Percentiles rank a stretch among this genome's conserved stretches.
phyloP scores from a whole-genome alignment of 2,329 filamentous ascomycete species.

The Nannizzia gypsea region DNA sequence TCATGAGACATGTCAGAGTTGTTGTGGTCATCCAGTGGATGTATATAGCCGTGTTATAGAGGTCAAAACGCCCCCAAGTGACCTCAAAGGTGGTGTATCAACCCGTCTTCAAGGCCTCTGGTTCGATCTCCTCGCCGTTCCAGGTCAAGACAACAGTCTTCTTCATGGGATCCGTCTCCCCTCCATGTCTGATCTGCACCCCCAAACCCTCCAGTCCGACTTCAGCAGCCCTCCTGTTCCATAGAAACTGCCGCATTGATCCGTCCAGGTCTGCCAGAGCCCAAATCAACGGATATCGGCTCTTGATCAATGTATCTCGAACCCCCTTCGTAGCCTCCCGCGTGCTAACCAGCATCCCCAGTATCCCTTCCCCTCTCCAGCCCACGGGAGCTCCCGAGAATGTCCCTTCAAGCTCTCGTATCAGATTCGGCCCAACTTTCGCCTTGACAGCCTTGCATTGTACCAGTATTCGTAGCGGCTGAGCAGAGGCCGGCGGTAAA shows the following conservation, averaged over 20 bases:
- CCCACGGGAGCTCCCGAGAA: constrained; percentile 60
- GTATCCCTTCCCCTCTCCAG: constrained; percentile 53
- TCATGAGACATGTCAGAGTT: neutral
- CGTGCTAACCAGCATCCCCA: constrained; percentile 61
- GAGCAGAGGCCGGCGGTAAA: constrained; percentile 22
- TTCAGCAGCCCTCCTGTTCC: constrained; percentile 32
- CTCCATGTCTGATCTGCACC: constrained; percentile 27
- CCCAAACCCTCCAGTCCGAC: constrained; percentile 29
- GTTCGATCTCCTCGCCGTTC: constrained; percentile 24
- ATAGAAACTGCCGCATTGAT: constrained; percentile 32
- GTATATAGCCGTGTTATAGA: neutral
- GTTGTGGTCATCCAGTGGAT: neutral
- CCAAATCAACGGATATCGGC: constrained; percentile 59
- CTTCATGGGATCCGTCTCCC: constrained; percentile 13
- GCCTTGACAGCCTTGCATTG: constrained; percentile 37
- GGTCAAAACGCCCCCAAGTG: too few species aligned
- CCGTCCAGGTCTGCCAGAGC: constrained; percentile 32
- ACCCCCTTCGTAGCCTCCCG: constrained; percentile 66
- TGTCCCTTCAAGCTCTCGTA: constrained; percentile 49
- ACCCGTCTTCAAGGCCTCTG: neutral
- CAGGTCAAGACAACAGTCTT: constrained; percentile 25
- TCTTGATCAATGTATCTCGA: constrained; percentile 56
- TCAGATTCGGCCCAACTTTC: constrained; percentile 34
- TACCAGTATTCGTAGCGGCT: constrained; percentile 32
- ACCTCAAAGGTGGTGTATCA: neutral